These are phyloP conservation scores for Candida gigantensis DNA, from an alignment of 1,139 yeast genomes.

Conservation along the genomic window DNA sequence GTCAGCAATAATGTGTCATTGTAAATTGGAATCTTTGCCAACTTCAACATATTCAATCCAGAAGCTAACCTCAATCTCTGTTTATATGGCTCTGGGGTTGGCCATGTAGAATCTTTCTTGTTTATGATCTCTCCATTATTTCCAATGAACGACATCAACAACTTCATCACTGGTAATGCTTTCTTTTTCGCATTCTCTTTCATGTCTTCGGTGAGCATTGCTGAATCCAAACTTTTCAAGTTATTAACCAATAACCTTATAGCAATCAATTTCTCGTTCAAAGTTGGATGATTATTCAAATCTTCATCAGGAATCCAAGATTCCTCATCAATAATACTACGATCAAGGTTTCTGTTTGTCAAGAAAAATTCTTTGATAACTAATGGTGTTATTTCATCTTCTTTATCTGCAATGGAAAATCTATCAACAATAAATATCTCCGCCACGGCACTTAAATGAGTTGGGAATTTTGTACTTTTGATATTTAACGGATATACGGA, in stretches of 20 bases:
- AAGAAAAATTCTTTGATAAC: conserved; percentile 65
- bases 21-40: conserved; percentile 58
- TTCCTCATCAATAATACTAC: conserved; percentile 26
- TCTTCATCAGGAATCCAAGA: conserved; percentile 54
- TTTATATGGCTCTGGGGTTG: conserved; percentile 68
- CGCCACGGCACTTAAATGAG: conserved; percentile 62
- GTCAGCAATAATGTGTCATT: conserved; percentile 54
- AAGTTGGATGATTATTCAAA: conserved; percentile 37
- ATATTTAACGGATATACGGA: conserved; percentile 54
- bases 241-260: conserved; percentile 66
- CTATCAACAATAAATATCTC: conserved; percentile 61
- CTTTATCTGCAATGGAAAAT: conserved; percentile 50
- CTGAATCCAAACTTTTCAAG: conserved; percentile 46
- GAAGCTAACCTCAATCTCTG: conserved; percentile 67
- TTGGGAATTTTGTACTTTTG: conserved; percentile 39
- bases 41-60: conserved; percentile 62
- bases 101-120: conserved; percentile 42
- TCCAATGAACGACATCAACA: conserved; percentile 65
- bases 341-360: conserved; percentile 36
- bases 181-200: conserved; percentile 29
- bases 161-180: conserved; percentile 66
- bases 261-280: conserved; percentile 52
- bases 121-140: conserved; percentile 82
- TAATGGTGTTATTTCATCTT: conserved; percentile 58
- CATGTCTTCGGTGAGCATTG: conserved; percentile 27